phyloP scores from a whole-genome alignment of 805 yeast genomes.

The Saccharomycopsis fodiens region DNA sequence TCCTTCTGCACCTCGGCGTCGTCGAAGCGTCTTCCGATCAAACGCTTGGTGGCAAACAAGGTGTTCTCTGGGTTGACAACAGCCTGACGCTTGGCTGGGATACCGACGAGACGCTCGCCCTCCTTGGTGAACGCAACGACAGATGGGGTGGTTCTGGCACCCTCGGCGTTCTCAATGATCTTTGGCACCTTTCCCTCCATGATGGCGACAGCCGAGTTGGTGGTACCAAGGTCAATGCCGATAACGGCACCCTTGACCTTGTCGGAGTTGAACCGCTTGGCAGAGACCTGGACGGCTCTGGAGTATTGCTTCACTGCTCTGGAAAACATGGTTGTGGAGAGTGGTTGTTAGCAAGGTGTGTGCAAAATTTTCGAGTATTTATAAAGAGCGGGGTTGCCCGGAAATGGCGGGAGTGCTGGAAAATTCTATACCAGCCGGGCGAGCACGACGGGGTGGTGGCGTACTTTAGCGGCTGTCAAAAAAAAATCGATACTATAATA shows the following conservation, averaged over 20 bases:
- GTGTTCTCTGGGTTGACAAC: conserved; percentile 93
- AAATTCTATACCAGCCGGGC: no score
- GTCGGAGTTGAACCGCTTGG: conserved; percentile 21
- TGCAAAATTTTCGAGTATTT: neutral
- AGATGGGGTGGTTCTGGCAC: conserved; percentile 82
- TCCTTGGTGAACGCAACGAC: conserved; percentile 91
- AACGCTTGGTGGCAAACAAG: conserved; percentile 87
- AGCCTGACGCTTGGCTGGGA: conserved; percentile 94
- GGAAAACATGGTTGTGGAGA: conserved; percentile 15
- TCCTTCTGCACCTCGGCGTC: conserved; percentile 90
- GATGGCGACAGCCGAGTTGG: conserved; percentile 83
- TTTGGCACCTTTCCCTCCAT: conserved; percentile 74
- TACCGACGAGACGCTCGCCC: conserved; percentile 88
- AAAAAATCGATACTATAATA: no score
- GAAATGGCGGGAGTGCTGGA: neutral
- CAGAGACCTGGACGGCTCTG: conserved; percentile 12
- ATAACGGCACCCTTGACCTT: conserved; percentile 41
- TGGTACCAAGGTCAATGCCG: conserved; percentile 84
- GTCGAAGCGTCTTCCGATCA: conserved; percentile 87
- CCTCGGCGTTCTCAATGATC: conserved; percentile 73
- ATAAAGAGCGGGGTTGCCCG: neutral
- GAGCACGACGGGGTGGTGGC: no score
- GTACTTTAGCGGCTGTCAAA: no score
- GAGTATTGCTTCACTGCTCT: conserved; percentile 16
- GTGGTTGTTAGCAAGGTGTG: neutral